These are phyloP conservation scores for Rutstroemia sp. DNA, from an alignment of 2,329 filamentous ascomycete species.

Conservation along the genomic window DNA sequence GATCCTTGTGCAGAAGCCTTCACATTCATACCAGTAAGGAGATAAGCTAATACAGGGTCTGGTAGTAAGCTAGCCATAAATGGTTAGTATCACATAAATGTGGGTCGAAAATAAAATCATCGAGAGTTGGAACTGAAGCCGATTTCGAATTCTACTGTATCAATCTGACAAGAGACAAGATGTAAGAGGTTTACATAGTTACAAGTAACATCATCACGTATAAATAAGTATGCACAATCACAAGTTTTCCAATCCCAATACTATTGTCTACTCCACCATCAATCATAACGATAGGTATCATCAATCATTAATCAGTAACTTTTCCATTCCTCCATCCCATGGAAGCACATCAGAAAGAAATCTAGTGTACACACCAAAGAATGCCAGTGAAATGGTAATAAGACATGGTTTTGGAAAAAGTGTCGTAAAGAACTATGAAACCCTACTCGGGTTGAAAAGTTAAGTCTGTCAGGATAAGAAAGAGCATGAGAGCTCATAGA, in stretches of 20 bases:
- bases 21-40: too few species aligned
- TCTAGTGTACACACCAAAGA: constrained; percentile 33
- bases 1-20: too few species aligned
- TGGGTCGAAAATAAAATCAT: too few species aligned
- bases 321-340: constrained; percentile 28
- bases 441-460: constrained; percentile 17
- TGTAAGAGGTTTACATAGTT: too few species aligned
- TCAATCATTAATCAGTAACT: constrained; percentile 25
- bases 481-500: constrained; percentile 14
- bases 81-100: too few species aligned
- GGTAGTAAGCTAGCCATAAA: too few species aligned
- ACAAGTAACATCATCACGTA: not conserved
- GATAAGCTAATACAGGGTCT: too few species aligned
- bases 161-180: too few species aligned
- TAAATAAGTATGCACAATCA: not conserved
- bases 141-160: too few species aligned
- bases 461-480: constrained; percentile 27
- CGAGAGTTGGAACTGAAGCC: too few species aligned
- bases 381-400: constrained; percentile 32
- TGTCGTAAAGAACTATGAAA: constrained; percentile 30
- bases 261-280: constrained; percentile 12
- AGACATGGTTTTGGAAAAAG: constrained; percentile 29
- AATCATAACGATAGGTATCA: constrained; percentile 16
- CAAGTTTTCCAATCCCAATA: not conserved
- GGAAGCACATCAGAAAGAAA: constrained; percentile 29